phyloP scores from a whole-genome alignment of 768 basidiomycete genomes.

The Tubosaeta sp. region DNA sequence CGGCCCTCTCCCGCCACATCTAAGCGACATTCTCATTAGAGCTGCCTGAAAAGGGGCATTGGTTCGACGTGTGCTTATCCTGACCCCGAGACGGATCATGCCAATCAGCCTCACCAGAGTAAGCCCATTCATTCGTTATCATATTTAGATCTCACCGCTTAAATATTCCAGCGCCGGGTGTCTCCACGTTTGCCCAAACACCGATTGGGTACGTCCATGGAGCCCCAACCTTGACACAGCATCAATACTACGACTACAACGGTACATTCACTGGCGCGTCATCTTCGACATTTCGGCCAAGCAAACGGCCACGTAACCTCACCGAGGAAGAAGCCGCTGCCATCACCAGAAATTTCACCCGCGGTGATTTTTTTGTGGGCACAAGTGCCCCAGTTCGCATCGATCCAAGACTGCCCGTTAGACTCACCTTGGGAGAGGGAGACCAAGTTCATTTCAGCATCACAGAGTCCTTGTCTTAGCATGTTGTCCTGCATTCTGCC shows the following conservation, averaged over 20 bases:
- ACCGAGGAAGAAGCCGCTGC: slow-evolving; percentile 83
- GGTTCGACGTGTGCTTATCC: slow-evolving; percentile 70
- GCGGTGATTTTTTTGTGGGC: slow-evolving; percentile 81
- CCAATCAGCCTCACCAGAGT: slow-evolving; percentile 33
- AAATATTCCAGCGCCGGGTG: slow-evolving; percentile 27
- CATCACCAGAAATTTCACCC: slow-evolving; percentile 76
- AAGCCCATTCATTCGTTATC: slow-evolving; percentile 3
- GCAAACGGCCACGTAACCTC: slow-evolving; percentile 71
- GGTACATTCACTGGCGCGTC: slow-evolving; percentile 64
- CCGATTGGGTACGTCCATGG: slow-evolving; percentile 37
- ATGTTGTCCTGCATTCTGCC: slow-evolving; percentile 10
- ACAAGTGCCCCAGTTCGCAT: slow-evolving; percentile 78
- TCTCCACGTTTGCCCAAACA: slow-evolving; percentile 36
- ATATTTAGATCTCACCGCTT: not conserved
- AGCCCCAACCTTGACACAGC: slow-evolving; percentile 49
- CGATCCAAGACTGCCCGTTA: slow-evolving; percentile 74
- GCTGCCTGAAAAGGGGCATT: slow-evolving; percentile 77
- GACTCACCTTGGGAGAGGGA: slow-evolving; percentile 75
- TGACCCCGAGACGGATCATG: slow-evolving; percentile 62
- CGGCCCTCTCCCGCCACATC: slow-evolving; percentile 3
- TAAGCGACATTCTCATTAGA: slow-evolving; percentile 38
- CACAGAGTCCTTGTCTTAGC: slow-evolving; percentile 44
- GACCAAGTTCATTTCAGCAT: slow-evolving; percentile 73
- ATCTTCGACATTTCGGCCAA: slow-evolving; percentile 74
- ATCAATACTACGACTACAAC: slow-evolving; percentile 75